phyloP scores from a whole-genome alignment of 371 early-diverging fungal species.

The Syncephalastrum racemosum region DNA sequence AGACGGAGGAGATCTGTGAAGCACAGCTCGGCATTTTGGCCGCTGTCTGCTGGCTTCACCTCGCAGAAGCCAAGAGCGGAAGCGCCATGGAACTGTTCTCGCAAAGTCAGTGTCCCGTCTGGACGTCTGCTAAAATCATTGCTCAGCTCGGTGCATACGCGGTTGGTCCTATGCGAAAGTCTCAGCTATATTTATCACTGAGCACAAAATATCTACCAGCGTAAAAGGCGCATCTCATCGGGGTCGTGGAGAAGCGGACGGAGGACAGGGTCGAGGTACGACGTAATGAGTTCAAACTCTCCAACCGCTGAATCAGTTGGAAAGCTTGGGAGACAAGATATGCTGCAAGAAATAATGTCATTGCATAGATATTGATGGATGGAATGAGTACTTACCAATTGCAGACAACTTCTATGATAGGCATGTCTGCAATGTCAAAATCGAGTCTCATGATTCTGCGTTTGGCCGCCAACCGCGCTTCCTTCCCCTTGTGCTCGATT shows the following conservation, averaged over 20 bases:
- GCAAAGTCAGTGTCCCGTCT: neutral
- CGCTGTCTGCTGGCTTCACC: neutral
- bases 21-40: no score
- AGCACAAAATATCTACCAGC: no score
- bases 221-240: no score
- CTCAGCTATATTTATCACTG: conserved; percentile 8
- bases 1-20: no score
- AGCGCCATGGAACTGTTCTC: neutral
- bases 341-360: no score
- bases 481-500: no score
- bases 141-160: neutral
- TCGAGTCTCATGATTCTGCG: no score
- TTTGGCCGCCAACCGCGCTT: no score
- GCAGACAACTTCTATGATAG: neutral
- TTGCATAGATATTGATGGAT: neutral
- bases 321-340: no score
- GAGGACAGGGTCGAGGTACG: conserved; percentile 10
- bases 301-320: neutral
- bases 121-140: no score
- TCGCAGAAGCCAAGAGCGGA: conserved; percentile 2
- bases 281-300: conserved; percentile 7
- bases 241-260: conserved; percentile 9
- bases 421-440: neutral
- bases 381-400: conserved; percentile 6
- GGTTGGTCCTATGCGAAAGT: conserved; percentile 3